Percentiles rank a stretch among this genome's conserved stretches.
Conservation (phyloP, 2,329 filamentous ascomycete species). For the Clathrospora elynae region DNA sequence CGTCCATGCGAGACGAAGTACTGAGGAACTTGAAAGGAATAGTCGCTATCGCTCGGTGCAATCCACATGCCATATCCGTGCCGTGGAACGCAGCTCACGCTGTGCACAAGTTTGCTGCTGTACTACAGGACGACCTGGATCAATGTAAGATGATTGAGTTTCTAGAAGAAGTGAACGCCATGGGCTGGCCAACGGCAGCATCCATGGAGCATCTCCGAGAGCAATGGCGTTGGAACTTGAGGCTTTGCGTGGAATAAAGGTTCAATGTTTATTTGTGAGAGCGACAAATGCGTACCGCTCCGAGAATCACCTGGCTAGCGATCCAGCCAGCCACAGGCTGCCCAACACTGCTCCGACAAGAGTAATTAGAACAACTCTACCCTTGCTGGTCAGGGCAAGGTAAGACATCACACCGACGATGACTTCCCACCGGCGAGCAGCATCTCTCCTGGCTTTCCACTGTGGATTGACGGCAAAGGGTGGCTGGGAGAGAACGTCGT, state of each 20-base stretch:
- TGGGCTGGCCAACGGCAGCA: slow-evolving; percentile 20
- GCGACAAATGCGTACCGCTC: background rate
- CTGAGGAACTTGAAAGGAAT: slow-evolving; percentile 19
- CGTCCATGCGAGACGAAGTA: slow-evolving; percentile 6
- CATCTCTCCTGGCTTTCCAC: slow-evolving; percentile 60
- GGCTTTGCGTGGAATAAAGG: background rate
- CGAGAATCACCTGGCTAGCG: slow-evolving; percentile 21
- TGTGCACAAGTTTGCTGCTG: slow-evolving; percentile 20
- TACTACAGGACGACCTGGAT: slow-evolving; percentile 13
- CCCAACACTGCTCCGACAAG: slow-evolving; percentile 35
- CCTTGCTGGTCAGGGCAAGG: slow-evolving; percentile 56
- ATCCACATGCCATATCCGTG: slow-evolving; percentile 15
- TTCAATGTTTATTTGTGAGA: slow-evolving; percentile 1
- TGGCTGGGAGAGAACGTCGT: slow-evolving; percentile 51
- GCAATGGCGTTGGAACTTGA: slow-evolving; percentile 18
- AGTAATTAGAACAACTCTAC: slow-evolving; percentile 48
- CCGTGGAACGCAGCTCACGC: slow-evolving; percentile 19
- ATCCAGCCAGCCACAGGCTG: slow-evolving; percentile 33
- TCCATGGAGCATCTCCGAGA: slow-evolving; percentile 16
- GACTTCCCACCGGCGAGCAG: slow-evolving; percentile 64
- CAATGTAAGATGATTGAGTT: slow-evolving; percentile 24
- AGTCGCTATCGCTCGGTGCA: slow-evolving; percentile 24
- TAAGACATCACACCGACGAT: slow-evolving; percentile 64
- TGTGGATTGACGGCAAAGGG: slow-evolving; percentile 63
- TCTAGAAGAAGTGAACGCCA: slow-evolving; percentile 22